Evolutionary conservation across 352 stramenopile genomes (phyloP).

Genomic region (Phytophthora syringae): DNA sequence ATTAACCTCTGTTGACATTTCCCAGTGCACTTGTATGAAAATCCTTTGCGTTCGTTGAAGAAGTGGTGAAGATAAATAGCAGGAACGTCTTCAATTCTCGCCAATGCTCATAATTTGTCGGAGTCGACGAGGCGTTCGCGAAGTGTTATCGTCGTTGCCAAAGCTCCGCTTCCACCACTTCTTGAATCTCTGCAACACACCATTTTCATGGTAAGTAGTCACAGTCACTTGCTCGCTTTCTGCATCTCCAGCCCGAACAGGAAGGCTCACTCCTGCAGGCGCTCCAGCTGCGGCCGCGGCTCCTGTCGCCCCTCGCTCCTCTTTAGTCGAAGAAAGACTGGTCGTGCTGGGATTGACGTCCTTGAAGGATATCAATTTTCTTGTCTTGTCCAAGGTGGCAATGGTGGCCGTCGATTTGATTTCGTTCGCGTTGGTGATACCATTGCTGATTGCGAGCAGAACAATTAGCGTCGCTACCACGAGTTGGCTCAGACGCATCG

Average conservation of each 20-base stretch:
- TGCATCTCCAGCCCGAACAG: background rate
- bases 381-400: background rate
- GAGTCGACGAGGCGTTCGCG: background rate
- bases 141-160: background rate
- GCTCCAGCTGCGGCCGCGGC: too few species aligned
- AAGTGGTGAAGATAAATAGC: background rate
- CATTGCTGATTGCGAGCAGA: background rate
- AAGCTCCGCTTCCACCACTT: background rate
- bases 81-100: background rate
- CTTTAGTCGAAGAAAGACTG: slow-evolving; percentile 3
- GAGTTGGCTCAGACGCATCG: slow-evolving; percentile 17
- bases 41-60: too few species aligned
- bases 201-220: background rate
- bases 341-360: background rate
- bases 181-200: background rate
- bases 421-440: background rate
- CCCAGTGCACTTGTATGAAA: background rate
- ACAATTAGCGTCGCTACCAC: background rate
- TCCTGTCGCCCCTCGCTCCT: background rate
- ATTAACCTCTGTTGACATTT: background rate
- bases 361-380: background rate
- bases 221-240: background rate
- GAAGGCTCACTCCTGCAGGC: background rate
- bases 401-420: background rate
- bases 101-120: background rate